Evolutionary conservation across 768 basidiomycete species (phyloP).

Genomic region (Strobilomyces dryophilus): DNA sequence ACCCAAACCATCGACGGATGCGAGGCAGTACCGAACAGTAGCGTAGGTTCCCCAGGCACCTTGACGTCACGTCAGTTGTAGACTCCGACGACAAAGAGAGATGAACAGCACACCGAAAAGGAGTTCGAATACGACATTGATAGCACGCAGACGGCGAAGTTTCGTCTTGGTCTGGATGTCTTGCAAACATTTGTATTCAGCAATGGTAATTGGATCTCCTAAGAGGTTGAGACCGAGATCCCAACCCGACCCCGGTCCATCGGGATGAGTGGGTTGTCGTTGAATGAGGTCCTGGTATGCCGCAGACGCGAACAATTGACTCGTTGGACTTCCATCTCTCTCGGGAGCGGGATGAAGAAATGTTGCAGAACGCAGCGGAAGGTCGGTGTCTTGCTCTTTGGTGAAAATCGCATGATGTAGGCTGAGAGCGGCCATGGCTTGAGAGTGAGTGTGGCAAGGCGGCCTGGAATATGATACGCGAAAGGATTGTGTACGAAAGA

Average conservation of each 20-base stretch:
- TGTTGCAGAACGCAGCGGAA: constrained; percentile 16
- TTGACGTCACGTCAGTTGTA: constrained; percentile 18
- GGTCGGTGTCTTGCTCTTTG: constrained; percentile 26
- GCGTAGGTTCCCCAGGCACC: constrained; percentile 61
- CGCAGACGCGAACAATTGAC: constrained; percentile 17
- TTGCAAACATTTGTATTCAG: constrained; percentile 30
- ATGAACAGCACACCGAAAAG: constrained; percentile 33
- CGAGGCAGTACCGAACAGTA: constrained; percentile 60
- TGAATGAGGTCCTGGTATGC: constrained; percentile 37
- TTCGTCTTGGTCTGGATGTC: constrained; percentile 28
- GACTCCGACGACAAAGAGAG: not conserved
- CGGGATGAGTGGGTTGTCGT: constrained; percentile 42
- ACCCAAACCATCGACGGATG: constrained; percentile 45
- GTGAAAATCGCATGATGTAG: constrained; percentile 53
- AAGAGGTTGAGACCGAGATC: constrained; percentile 28
- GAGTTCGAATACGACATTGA: constrained; percentile 26
- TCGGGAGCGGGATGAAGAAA: constrained; percentile 18
- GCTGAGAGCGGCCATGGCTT: constrained; percentile 55
- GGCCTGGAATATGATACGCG: constrained; percentile 6
- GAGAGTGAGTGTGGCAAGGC: constrained; percentile 14
- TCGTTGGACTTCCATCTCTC: constrained; percentile 13
- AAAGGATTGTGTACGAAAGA: constrained; percentile 8
- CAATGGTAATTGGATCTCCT: constrained; percentile 28
- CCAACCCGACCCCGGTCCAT: constrained; percentile 29
- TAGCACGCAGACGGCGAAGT: constrained; percentile 32